Evolutionary conservation across 2,329 filamentous ascomycete genomes (phyloP), one percentile per base, ranked within the genome.

Genomic region (Fusarium sp.): DNA sequence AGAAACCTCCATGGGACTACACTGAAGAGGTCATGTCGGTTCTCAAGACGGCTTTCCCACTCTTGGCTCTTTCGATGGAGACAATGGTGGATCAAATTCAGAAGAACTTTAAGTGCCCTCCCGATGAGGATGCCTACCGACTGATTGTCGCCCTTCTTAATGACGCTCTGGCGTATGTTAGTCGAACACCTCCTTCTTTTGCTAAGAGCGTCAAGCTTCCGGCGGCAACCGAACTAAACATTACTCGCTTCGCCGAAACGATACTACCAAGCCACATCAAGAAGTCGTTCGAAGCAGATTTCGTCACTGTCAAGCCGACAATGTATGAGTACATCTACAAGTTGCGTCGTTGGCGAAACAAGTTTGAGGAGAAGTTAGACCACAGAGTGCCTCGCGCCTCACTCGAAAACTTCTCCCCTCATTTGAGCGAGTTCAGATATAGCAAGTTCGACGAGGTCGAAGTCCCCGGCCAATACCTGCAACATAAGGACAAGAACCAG

Each of bases 241-340:
- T 99, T 52, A 97, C 92, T 10, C 89, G 95, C 3, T 99, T 99
- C 76, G 94, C 96, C 2, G 94, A 99, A 81, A 98, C 94, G 1
- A 97, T 99, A 47, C 86, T 99, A 55, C 97, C 97, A 3, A 88
- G 91, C 6, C 96, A 99, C 80, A 98, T 99, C 75, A 92, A 97
- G 77, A 95, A 94, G 77, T 94, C 94, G 0, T 99, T 99, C 73
- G 96, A 99, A 80, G 91, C 90, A n/a, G 96, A 99, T 81, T 99
- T 99, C 80, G 96, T 99, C 16, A 85, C 89, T 58, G 92, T 94
- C 77, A 98, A 97, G 81, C 97, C 96, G 5, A 98, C 94, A 3
- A 98, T 99, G 94, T 92, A 92, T 78, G 94, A 98, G 79, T 99
- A 99, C 83, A 98, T 99, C 67, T 94, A 97, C 80, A 98, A 98